Evolutionary conservation across 805 yeast species (phyloP), one percentile per base, ranked within the genome.

Genomic region (Diddensiella caesifluorescens): DNA sequence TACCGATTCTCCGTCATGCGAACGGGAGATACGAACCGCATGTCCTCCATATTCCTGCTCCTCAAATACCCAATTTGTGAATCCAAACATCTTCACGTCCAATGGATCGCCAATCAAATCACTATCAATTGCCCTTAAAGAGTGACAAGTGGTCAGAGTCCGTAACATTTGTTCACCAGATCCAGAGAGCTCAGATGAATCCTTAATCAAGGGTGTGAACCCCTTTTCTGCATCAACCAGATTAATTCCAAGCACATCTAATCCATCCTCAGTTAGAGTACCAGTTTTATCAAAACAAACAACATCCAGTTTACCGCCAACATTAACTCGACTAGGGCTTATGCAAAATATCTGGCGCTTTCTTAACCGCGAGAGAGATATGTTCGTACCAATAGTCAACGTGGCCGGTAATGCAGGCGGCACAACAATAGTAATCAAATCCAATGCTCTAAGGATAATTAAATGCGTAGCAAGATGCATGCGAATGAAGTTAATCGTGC

Each of bases 381-480:
- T 89, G 50, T 90, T 86, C 0, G 97, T 89, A 15, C 98, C 99
- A 46, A 92, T 90, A 0, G 98, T 88, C 47, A 92, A 67, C 0
- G 99, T 92, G 0, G 98, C 98, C 0, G 99, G 99, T 34, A 92
- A 70, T 0, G 98, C 98, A 1, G 99, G 99, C 1, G 99, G 99
- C 1, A 92, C 96, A 4, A 92, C 98, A 59, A 92, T 88, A 0
- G 99, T 92, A 41, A 92, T 82, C 39, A 92, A 76, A 64, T 92
- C 99, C 42, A 92, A 68, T 0, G 97, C 97, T 52, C 99, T 74
- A 42, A 92, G 67, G 4, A 89, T 70, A 69, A 92, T 90, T 27
- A 82, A 63, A 35, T 70, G 70, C 47, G 74, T 73, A 3, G 82
- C 79, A 28, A 92, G 62, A 0, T 94, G 92, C 47, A 92, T 64